A percentile compares a stretch with the other conserved stretches of the same genome.
Evolutionary conservation across 164 flowering plant genomes (phyloP).

Genomic region (Paratinospora sagittata): DNA sequence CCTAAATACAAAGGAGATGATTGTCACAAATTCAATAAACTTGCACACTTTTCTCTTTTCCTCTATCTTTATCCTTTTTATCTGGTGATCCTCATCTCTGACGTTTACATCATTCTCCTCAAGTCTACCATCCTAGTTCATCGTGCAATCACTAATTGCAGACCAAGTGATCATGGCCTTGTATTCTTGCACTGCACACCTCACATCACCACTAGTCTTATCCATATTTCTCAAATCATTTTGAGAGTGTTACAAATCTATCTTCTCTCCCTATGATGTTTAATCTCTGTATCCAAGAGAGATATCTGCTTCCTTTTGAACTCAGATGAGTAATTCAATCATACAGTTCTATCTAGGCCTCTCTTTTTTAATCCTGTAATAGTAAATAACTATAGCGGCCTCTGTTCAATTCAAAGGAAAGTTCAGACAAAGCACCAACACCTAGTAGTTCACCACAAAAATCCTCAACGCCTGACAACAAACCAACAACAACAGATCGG

Average conservation of each 20-base stretch:
- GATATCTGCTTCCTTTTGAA: background rate
- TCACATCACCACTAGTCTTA: background rate
- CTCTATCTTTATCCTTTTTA: too few relatives aligned
- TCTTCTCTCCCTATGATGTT: background rate
- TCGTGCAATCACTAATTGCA: background rate
- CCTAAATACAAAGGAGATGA: too few relatives aligned
- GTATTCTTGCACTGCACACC: background rate
- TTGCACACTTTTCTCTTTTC: too few relatives aligned
- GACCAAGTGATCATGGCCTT: background rate
- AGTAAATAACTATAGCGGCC: background rate
- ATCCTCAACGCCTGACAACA: background rate
- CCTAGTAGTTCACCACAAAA: background rate
- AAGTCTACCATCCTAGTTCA: background rate
- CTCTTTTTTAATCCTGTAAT: background rate
- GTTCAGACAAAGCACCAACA: background rate
- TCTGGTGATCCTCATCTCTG: background rate
- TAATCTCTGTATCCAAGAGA: background rate
- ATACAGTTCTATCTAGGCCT: background rate
- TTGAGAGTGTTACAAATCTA: background rate
- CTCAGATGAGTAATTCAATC: background rate
- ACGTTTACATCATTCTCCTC: background rate
- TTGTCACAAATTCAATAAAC: too few relatives aligned
- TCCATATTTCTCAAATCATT: background rate
- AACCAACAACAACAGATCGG: constrained; percentile 3
- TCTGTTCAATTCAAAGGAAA: background rate